These are phyloP conservation scores for Physcomitrium patens DNA, from an alignment of 225 moss, liverwort and hornwort genomes.

Conservation along the genomic window DNA sequence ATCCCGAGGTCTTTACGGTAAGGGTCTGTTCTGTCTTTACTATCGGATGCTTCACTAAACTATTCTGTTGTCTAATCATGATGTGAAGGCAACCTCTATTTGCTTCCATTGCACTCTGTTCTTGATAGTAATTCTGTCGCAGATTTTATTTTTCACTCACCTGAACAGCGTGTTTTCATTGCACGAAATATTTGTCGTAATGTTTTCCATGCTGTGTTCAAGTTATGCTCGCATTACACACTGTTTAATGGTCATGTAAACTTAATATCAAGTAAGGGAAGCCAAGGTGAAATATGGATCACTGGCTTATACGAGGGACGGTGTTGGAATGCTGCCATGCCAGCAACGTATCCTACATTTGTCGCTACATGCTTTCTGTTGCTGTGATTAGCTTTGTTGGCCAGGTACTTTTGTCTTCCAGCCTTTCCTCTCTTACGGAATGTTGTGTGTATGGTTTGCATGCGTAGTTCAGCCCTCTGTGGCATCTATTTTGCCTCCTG, in stretches of 20 bases:
- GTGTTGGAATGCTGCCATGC: conserved; percentile 36
- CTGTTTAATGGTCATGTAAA: not conserved
- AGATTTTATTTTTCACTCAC: no score
- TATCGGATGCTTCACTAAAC: not conserved
- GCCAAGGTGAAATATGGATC: conserved; percentile 15
- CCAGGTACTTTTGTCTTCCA: conserved; percentile 74
- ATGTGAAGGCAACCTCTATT: no score
- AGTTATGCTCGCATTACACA: no score
- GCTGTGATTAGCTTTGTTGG: conserved; percentile 89
- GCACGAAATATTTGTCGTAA: no score
- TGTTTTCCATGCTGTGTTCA: no score
- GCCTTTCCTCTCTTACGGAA: conserved; percentile 60
- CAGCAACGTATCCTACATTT: conserved; percentile 84
- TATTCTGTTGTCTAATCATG: no score
- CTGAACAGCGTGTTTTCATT: no score
- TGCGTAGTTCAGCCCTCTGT: conserved; percentile 80
- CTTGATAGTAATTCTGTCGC: no score
- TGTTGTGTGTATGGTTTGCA: conserved; percentile 61
- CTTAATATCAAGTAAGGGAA: not conserved
- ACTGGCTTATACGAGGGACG: conserved; percentile 31
- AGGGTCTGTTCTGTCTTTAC: conserved; percentile 8
- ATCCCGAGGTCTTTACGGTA: conserved; percentile 81
- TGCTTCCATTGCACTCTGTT: no score
- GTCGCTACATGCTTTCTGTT: conserved; percentile 79
- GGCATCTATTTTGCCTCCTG: conserved; percentile 85